Evolutionary conservation across 2,329 filamentous ascomycete genomes (phyloP).

Genomic region (Seiridium cupressi): DNA sequence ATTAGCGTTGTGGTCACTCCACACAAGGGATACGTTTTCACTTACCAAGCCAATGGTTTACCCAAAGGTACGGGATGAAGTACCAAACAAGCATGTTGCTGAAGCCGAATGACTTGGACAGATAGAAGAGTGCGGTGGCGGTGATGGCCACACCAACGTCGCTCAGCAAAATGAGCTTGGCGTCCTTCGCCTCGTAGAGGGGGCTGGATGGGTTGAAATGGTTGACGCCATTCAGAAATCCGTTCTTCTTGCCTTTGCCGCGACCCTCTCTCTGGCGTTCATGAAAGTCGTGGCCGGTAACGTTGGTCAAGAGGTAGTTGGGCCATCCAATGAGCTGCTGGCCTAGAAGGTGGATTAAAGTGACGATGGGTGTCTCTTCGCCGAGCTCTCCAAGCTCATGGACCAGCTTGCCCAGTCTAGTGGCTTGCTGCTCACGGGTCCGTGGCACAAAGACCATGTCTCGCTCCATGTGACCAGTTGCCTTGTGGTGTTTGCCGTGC

Average conservation of each 20-base stretch:
- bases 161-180: constrained; percentile 80
- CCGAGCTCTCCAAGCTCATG: constrained; percentile 87
- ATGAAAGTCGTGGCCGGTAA: constrained; percentile 96
- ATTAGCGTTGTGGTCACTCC: not conserved
- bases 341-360: constrained; percentile 67
- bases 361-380: constrained; percentile 91
- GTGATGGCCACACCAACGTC: constrained; percentile 76
- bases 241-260: constrained; percentile 89
- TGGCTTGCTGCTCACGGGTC: constrained; percentile 79
- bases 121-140: constrained; percentile 58
- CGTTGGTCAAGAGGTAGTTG: constrained; percentile 85
- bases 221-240: constrained; percentile 78
- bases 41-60: constrained; percentile 98
- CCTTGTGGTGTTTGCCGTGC: constrained; percentile 99
- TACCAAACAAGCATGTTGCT: constrained; percentile 93
- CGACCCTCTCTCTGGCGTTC: constrained; percentile 89
- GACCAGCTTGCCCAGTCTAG: constrained; percentile 67
- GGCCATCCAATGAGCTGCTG: constrained; percentile 96
- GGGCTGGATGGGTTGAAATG: constrained; percentile 90
- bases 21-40: constrained; percentile 19
- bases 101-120: constrained; percentile 79
- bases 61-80: constrained; percentile 91
- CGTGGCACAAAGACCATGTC: constrained; percentile 99
- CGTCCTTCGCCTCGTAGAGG: constrained; percentile 88
- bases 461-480: constrained; percentile 92